phyloP scores from a whole-genome alignment of 768 basidiomycete genomes.

The Rhodocollybia butyracea region DNA sequence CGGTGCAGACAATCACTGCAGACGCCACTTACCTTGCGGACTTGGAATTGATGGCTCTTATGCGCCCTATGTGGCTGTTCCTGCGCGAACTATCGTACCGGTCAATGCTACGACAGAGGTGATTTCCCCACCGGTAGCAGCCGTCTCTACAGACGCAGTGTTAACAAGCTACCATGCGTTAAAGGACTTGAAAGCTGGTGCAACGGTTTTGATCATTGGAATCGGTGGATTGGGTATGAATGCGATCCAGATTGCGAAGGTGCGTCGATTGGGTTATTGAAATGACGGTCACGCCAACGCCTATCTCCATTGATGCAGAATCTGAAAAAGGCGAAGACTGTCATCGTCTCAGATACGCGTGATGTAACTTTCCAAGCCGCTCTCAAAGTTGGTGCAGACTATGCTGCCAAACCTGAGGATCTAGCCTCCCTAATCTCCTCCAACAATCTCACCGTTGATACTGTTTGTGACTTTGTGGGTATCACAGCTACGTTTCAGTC shows the following conservation, averaged over 20 bases:
- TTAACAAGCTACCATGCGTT: constrained; percentile 5
- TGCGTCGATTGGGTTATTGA: not conserved
- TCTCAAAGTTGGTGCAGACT: not conserved
- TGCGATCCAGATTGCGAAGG: constrained; percentile 4
- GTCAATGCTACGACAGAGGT: not conserved
- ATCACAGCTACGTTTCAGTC: not conserved
- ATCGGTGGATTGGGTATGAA: constrained; percentile 5
- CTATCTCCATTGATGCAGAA: not conserved
- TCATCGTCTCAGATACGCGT: not conserved
- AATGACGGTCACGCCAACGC: not conserved
- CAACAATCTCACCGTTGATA: not conserved
- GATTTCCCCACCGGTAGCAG: not conserved
- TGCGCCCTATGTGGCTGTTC: not conserved
- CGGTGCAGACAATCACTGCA: not conserved
- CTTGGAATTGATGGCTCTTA: constrained; percentile 1
- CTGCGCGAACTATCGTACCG: not conserved
- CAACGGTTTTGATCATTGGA: constrained; percentile 1
- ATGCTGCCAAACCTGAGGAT: not conserved
- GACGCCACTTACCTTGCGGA: not conserved
- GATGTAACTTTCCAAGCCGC: not conserved
- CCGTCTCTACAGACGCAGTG: not conserved
- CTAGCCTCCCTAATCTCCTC: not conserved
- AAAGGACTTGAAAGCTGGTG: not conserved
- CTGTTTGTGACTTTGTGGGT: constrained; percentile 4
- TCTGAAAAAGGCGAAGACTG: not conserved